phyloP scores from a whole-genome alignment of 129 eudicot genomes.

The Heracleum sosnowskyi region DNA sequence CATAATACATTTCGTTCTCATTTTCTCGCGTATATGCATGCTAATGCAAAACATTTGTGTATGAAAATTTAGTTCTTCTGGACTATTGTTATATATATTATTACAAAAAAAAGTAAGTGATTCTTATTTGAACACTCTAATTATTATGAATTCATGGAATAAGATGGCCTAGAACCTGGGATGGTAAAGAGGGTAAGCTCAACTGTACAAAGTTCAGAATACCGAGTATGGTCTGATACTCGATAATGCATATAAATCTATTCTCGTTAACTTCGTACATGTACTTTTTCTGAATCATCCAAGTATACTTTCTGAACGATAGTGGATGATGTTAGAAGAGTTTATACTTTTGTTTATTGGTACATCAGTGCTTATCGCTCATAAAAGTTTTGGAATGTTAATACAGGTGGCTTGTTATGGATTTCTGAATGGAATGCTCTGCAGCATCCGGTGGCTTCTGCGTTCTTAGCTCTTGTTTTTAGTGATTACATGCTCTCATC shows the following conservation, averaged over 20 bases:
- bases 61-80: neutral
- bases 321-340: neutral
- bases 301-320: neutral
- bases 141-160: neutral
- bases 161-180: neutral
- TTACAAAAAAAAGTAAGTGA: neutral
- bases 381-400: constrained; percentile 2
- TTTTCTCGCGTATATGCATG: neutral
- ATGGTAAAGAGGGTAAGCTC: neutral
- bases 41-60: neutral
- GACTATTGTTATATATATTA: neutral
- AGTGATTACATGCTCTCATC: constrained; percentile 96
- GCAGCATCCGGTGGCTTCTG: constrained; percentile 92
- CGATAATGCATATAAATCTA: neutral
- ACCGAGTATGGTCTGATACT: neutral
- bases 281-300: neutral
- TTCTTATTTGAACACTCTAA: neutral
- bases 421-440: constrained; percentile 88
- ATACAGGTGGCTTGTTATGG: constrained; percentile 79
- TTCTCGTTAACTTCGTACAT: neutral
- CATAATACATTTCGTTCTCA: neutral
- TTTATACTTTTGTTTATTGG: neutral
- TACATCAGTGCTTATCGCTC: neutral
- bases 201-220: neutral
- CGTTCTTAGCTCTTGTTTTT: constrained; percentile 75